phyloP scores from a whole-genome alignment of 495 filamentous ascomycete genomes.

The Diplogelasinospora grovesii region DNA sequence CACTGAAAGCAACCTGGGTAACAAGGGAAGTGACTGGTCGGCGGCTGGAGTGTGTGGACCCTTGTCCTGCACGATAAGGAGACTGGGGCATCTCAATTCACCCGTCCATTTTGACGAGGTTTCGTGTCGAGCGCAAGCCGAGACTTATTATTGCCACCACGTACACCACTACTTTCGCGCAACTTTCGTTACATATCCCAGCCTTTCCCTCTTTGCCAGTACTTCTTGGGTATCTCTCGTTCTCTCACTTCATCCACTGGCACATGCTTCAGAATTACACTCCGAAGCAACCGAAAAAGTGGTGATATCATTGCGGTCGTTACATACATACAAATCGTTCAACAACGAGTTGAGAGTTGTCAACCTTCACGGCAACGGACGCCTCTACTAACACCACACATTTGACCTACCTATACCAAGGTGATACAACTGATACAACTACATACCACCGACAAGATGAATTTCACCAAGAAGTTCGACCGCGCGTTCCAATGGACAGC shows the following conservation, averaged over 20 bases:
- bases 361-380: not conserved
- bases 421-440: no score
- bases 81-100: conserved; percentile 23
- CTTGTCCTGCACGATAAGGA: conserved; percentile 14
- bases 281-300: no score
- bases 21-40: conserved; percentile 12
- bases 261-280: no score
- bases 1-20: conserved; percentile 9
- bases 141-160: conserved; percentile 17
- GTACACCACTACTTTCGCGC: not conserved
- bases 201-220: conserved; percentile 2
- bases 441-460: conserved; percentile 54
- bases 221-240: conserved; percentile 4
- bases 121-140: conserved; percentile 20
- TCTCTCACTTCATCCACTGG: conserved; percentile 8
- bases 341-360: no score
- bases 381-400: not conserved
- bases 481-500: conserved; percentile 98
- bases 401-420: not conserved
- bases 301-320: no score
- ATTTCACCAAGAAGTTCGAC: conserved; percentile 93
- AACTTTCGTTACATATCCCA: conserved; percentile 16
- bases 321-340: no score
- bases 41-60: conserved; percentile 6
- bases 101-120: conserved; percentile 26